Base-by-base conservation (phyloP, 2,329 filamentous ascomycete species). In the Ceratocystis destructans region DNA sequence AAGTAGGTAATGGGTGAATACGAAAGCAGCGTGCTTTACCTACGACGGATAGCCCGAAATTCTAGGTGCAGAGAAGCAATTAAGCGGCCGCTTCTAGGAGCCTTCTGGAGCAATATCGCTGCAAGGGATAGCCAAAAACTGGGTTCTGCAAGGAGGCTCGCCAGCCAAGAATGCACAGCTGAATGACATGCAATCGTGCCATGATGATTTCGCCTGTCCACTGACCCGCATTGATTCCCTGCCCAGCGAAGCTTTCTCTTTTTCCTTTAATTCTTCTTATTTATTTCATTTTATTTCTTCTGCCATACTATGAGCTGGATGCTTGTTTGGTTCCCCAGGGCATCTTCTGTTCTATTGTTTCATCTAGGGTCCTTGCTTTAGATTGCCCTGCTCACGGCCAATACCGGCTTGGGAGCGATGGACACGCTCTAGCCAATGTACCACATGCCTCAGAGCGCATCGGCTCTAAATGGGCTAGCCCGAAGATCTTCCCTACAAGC, bases 281-380 rank as follows among this genome's bases (percentile, higher is more conserved):
- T 41, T 15, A 3, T 8, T 10, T 37, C 33, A 37, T 15, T 41
- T 41, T 10, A 41, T 41, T 41, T 41, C 37, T 41, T 12, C 37
- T 12, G 37, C 37, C 48, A 10, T 8, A 53, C 22, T n/a, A 53
- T 6, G 22, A 53, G n/a, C 15, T n/a, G 48, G n/a, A n/a, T 41
- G 37, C 37, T 41, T 12, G 37, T 41, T 41, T 15, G 37, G 25
- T 37, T 59, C 28, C 20, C 5, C 10, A n/a, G 17, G 28, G 28
- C 15, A n/a, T n/a, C 17, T 20, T 59, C 33, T 59, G 25, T 59
- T 59, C 55, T 59, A 8, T 41, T 59, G 55, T 59, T 59, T 59
- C 55, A 59, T 59, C 55, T 37, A n/a, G 55, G 55, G 55, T 59
- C 55, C 55, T 59, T 59, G 55, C 28, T 59, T 59, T n/a, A 33